These are phyloP conservation scores for Brassica incana DNA, from an alignment of 345 rosid genomes.

Conservation along the genomic window DNA sequence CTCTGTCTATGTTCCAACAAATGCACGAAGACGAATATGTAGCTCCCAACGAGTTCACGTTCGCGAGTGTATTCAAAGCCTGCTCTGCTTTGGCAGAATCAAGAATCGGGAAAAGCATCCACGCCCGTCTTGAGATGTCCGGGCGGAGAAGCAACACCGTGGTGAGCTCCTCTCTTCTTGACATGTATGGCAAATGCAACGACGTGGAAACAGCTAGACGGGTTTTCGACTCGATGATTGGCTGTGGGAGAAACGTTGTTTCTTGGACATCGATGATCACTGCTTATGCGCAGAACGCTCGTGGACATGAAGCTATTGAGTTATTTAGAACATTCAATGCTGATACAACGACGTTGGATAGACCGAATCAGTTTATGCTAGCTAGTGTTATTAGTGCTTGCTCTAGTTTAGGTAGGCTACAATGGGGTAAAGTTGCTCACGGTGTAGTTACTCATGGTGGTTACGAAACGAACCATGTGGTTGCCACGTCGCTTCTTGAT, in stretches of 20 bases:
- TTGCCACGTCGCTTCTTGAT: conserved; percentile 69
- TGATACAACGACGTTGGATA: conserved; percentile 7
- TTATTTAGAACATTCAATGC: conserved; percentile 54
- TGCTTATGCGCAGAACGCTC: conserved; percentile 68
- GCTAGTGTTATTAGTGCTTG: conserved; percentile 73
- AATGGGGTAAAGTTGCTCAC: conserved; percentile 60
- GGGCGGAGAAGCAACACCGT: conserved; percentile 54
- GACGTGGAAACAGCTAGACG: conserved; percentile 58
- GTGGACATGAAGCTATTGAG: conserved; percentile 62
- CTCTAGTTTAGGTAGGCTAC: conserved; percentile 66
- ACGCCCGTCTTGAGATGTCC: conserved; percentile 53
- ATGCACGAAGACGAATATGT: conserved; percentile 44
- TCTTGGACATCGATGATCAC: conserved; percentile 81
- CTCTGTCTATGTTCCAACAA: conserved; percentile 43
- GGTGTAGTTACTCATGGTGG: conserved; percentile 56
- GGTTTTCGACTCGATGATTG: conserved; percentile 63
- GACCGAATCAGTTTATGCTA: conserved; percentile 64
- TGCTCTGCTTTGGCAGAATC: conserved; percentile 57
- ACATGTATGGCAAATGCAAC: conserved; percentile 91
- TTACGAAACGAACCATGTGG: conserved; percentile 51
- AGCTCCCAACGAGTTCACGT: conserved; percentile 62
- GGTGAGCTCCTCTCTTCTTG: conserved; percentile 72
- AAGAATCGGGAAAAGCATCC: conserved; percentile 51
- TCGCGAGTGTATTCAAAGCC: conserved; percentile 57
- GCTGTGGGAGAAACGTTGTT: conserved; percentile 54